These are phyloP conservation scores for Penicillium paradoxum DNA, from an alignment of 495 filamentous ascomycete species.

Conservation along the genomic window DNA sequence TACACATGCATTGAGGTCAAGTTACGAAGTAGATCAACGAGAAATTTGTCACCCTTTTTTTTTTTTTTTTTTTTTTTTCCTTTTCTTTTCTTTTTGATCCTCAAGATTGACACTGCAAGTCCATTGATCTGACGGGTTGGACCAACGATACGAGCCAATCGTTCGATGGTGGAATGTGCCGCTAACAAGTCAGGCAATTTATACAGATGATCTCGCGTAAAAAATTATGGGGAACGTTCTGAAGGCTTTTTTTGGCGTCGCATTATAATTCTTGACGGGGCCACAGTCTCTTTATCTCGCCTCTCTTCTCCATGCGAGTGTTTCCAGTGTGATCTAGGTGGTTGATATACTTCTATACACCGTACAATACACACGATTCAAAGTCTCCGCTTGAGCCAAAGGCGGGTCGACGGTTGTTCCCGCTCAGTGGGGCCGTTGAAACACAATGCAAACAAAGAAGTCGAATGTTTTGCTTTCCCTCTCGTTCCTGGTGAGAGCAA, in stretches of 20 bases:
- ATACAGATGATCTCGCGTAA: not conserved
- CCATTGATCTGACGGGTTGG: constrained; percentile 1
- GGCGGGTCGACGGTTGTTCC: constrained; percentile 6
- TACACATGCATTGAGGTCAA: not conserved
- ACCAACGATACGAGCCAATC: not conserved
- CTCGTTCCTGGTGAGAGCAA: not conserved
- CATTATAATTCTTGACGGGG: not conserved
- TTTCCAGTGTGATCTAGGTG: too few relatives aligned
- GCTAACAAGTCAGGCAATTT: not conserved
- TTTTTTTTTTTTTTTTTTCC: too few relatives aligned
- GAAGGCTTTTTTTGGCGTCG: not conserved
- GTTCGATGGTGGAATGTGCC: not conserved
- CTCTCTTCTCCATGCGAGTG: too few relatives aligned
- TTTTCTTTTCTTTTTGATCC: not conserved
- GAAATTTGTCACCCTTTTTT: not conserved
- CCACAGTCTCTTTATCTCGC: not conserved
- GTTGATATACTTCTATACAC: too few relatives aligned
- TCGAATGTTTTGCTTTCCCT: not conserved
- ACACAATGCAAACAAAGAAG: constrained; percentile 1
- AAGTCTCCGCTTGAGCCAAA: not conserved
- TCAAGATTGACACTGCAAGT: constrained; percentile 3
- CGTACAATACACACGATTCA: not conserved
- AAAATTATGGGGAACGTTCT: constrained; percentile 1
- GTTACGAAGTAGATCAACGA: not conserved
- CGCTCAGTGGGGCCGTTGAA: constrained; percentile 3